phyloP scores from a whole-genome alignment of 805 yeast genomes.

The Wickerhamiella sorbophila region DNA sequence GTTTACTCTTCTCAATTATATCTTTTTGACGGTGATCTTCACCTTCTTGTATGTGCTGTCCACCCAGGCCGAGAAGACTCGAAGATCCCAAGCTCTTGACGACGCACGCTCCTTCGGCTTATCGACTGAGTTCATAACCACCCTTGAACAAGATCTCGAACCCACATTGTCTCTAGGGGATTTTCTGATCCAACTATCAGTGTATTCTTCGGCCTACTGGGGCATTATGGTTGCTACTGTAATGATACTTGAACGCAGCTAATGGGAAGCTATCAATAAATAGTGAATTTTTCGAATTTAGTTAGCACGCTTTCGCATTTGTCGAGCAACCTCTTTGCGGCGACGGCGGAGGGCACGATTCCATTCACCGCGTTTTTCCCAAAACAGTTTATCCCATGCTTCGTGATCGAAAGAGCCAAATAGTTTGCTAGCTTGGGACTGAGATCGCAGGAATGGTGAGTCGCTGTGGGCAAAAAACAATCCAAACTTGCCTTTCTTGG shows the following conservation, averaged over 20 bases:
- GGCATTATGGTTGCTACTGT: background rate
- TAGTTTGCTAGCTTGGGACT: conserved; percentile 57
- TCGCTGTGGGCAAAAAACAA: conserved; percentile 71
- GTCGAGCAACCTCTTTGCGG: conserved; percentile 57
- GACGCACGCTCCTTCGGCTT: background rate
- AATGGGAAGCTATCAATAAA: background rate
- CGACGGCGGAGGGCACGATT: conserved; percentile 60
- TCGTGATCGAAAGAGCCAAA: conserved; percentile 25
- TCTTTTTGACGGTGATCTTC: too few species aligned
- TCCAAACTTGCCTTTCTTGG: conserved; percentile 26
- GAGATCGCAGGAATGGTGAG: conserved; percentile 79
- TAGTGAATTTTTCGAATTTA: too few species aligned
- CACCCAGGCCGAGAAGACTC: too few species aligned
- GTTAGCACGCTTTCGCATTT: conserved; percentile 32
- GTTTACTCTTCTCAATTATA: too few species aligned
- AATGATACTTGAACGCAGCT: background rate
- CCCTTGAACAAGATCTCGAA: background rate
- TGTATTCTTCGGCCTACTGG: background rate
- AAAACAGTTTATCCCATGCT: conserved; percentile 63
- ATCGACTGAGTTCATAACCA: background rate
- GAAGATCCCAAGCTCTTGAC: background rate
- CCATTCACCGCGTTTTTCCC: conserved; percentile 70
- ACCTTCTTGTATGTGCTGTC: too few species aligned
- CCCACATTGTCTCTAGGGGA: background rate
- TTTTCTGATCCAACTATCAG: background rate